Evolutionary conservation across 2,329 filamentous ascomycete genomes (phyloP).

Genomic region (Phialophora macrospora): DNA sequence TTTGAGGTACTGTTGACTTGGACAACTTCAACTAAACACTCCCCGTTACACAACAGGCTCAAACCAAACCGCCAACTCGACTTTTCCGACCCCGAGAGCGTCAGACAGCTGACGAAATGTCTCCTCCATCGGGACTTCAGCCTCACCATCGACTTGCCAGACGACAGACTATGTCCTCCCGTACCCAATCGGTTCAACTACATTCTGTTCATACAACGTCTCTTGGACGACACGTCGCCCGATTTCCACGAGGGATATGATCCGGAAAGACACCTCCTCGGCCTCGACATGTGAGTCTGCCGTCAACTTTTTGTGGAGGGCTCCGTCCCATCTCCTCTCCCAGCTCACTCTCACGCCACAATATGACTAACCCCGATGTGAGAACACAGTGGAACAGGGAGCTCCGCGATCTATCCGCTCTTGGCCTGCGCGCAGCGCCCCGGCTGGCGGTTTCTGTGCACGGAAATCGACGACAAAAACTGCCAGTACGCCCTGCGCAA

Average conservation of each 20-base stretch:
- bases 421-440: conserved; percentile 72
- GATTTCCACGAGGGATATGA: conserved; percentile 58
- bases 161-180: conserved; percentile 83
- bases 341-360: background rate
- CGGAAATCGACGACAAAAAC: conserved; percentile 78
- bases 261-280: conserved; percentile 62
- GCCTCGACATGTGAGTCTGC: conserved; percentile 72
- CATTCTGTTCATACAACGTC: conserved; percentile 81
- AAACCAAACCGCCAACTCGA: conserved; percentile 68
- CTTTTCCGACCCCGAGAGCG: conserved; percentile 76
- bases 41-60: conserved; percentile 45
- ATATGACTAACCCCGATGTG: background rate
- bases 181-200: conserved; percentile 74
- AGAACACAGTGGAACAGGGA: conserved; percentile 72
- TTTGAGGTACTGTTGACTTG: background rate
- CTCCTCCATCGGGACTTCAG: conserved; percentile 77
- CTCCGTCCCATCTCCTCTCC: background rate
- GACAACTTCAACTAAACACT: background rate
- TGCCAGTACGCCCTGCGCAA: conserved; percentile 70
- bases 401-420: conserved; percentile 88
- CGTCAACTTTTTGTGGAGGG: background rate
- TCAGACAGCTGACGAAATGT: conserved; percentile 77
- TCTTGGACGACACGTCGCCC: conserved; percentile 72
- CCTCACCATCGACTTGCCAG: conserved; percentile 71
- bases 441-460: conserved; percentile 74